These are phyloP conservation scores for Bifiguratus adelaidae DNA, from an alignment of 192 early-diverging fungal species.

Conservation along the genomic window DNA sequence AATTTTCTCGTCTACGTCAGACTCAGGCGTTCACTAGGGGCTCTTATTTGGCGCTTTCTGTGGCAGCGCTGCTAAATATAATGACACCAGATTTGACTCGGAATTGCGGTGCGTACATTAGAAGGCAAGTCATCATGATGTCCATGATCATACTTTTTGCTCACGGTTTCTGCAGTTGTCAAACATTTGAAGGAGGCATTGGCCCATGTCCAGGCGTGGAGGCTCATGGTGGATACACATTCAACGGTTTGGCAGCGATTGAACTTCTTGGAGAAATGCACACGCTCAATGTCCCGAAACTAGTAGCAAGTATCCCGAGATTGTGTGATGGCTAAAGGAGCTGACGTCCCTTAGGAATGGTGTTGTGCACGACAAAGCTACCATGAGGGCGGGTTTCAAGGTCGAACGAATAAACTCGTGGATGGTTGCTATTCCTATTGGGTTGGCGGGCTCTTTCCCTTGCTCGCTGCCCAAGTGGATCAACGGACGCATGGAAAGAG, in stretches of 20 bases:
- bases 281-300: slow-evolving; percentile 43
- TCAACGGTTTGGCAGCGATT: slow-evolving; percentile 84
- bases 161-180: slow-evolving; percentile 37
- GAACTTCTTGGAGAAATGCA: slow-evolving; percentile 61
- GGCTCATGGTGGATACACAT: slow-evolving; percentile 93
- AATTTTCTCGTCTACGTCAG: neutral
- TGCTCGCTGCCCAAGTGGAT: slow-evolving; percentile 42
- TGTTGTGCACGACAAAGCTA: slow-evolving; percentile 68
- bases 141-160: neutral
- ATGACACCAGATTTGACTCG: slow-evolving; percentile 66
- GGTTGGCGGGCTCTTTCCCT: slow-evolving; percentile 71
- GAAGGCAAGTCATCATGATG: slow-evolving; percentile 12
- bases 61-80: slow-evolving; percentile 72
- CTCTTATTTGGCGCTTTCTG: slow-evolving; percentile 76
- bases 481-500: neutral
- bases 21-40: slow-evolving; percentile 29
- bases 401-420: slow-evolving; percentile 93
- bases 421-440: slow-evolving; percentile 99
- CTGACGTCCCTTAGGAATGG: slow-evolving; percentile 44
- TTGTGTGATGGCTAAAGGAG: neutral
- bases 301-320: slow-evolving; percentile 29
- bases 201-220: slow-evolving; percentile 73
- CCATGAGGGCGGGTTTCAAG: slow-evolving; percentile 93
- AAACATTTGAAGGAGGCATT: slow-evolving; percentile 93
- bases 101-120: slow-evolving; percentile 59